Base-by-base conservation (phyloP, 768 basidiomycete species). In the Macrolepiota albuminosa region DNA sequence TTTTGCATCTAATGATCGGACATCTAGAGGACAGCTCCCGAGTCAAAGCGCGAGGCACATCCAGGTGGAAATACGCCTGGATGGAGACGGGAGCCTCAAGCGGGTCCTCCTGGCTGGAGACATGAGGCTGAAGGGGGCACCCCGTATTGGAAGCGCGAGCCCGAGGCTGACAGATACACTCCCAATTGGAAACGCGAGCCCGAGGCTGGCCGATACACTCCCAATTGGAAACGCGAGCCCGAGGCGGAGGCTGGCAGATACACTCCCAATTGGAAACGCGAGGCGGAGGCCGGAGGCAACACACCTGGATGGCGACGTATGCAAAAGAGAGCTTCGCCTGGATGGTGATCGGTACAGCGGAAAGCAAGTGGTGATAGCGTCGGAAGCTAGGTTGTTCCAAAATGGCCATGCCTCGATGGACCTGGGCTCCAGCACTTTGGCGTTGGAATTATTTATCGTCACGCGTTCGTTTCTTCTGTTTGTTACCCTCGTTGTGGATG, bases 91-190 rank as follows among this genome's bases (percentile, higher is more conserved):
- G 57, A 59, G 3, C 26, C 54, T 13, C 40, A 59, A 14, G 61
- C 62, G n/a, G 24, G 34, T 8, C n/a, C 58, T 26, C 54, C 61
- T 36, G 47, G 50, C 2, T 66, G 58, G 58, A 62, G 34, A 43
- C 61, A 54, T 1, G 67, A 65, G 46, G 33, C 53, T n/a, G 63
- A 64, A 37, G 56, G 61, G 10, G 42, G n/a, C 5, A 8, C 64
- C 13, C 58, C 64, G 2, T 49, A 45, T 1, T 70, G 69, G 68
- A 64, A 59, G 31, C 55, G 67, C 1, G 59, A 62, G 14, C 43
- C 60, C 1, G 51, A 62, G 21, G 46, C 57, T 1, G 37, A 34
- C 2, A 57, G 39, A 42, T 46, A 49, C 43, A 59, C 29, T 58
- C 56, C 58, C 42, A 60, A 31, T 10, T 50, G 59, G 59, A 59